Evolutionary conservation across 345 rosid species (phyloP), one percentile per base, ranked within the genome.

Genomic region (Eutrema yunnanense): DNA sequence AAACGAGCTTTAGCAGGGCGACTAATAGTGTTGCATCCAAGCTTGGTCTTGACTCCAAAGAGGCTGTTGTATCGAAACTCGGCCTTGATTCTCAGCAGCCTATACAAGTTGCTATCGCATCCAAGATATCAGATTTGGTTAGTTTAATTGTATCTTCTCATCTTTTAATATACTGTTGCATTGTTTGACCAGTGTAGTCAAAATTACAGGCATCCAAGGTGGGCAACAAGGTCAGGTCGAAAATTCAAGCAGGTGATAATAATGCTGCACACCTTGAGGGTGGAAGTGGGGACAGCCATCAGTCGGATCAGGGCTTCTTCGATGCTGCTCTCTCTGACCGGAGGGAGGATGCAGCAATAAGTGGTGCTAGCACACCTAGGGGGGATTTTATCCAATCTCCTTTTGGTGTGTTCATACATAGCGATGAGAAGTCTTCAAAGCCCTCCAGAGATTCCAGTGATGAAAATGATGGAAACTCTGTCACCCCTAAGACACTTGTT

Each of bases 21-120:
- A 66, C 54, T 46, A 67, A 12, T 52, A 74, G 19, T 41, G 73
- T 76, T 66, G 76, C 69, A 27, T 77, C 76, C 58, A 77, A 77
- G 75, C 97, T 94, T 68, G 97, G 96, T 64, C 91, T 89, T 72
- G 96, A 91, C 82, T 71, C 95, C 69, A 71, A 77, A 72, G 76
- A 65, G 38, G 57, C 76, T 49, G 76, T 71, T 58, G 76, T 42
- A 5, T 72, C 80, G 13, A 77, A 77, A 43, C 97, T 91, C 54
- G 97, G 97, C 30, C 96, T 89, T 78, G 96, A 88, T 83, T 60
- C 95, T 80, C 97, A 89, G 76, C 97, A 91, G 78, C 97, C 98
- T 81, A 76, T 87, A 73, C 96, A 88, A 84, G 81, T 80, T 62
- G 92, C 95, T 50, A 79, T 94, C 77, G 94, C 96, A 6, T 89